A percentile compares a stretch with the other conserved stretches of the same genome.
Conservation (phyloP, 495 filamentous ascomycete species). For the Peziza echinospora region DNA sequence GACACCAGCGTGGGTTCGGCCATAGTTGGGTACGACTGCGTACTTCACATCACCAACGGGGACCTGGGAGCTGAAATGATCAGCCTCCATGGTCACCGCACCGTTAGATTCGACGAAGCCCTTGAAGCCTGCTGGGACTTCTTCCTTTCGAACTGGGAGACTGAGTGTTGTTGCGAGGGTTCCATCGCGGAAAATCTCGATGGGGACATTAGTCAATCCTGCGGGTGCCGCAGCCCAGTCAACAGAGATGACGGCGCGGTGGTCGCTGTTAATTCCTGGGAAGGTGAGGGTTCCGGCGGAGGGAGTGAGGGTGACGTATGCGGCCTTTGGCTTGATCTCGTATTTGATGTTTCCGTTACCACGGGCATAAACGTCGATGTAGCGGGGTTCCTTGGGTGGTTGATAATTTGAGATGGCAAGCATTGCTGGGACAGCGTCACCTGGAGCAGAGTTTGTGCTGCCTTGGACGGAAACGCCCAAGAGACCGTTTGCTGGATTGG, state of each 20-base stretch:
- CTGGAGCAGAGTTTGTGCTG: constrained; percentile 5
- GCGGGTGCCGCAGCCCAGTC: constrained; percentile 22
- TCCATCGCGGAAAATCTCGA: constrained; percentile 28
- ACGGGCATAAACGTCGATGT: constrained; percentile 26
- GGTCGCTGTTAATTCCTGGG: constrained; percentile 19
- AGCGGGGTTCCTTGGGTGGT: constrained; percentile 11
- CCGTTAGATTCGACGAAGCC: constrained; percentile 42
- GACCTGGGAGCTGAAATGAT: constrained; percentile 19
- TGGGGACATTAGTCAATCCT: constrained; percentile 8
- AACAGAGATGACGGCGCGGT: constrained; percentile 20
- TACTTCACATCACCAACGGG: constrained; percentile 14
- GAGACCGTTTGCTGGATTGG: constrained; percentile 18
- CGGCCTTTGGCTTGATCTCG: constrained; percentile 16
- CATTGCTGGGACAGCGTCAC: constrained; percentile 1
- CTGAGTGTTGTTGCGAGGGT: constrained; percentile 19
- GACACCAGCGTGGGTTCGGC: constrained; percentile 21
- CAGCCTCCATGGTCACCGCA: constrained; percentile 37
- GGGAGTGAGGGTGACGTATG: constrained; percentile 21
- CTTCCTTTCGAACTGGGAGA: constrained; percentile 15
- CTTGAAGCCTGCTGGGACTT: constrained; percentile 22
- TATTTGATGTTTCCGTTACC: constrained; percentile 22
- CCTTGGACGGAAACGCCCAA: constrained; percentile 27
- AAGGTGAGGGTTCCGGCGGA: constrained; percentile 21
- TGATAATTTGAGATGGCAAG: constrained; percentile 2
- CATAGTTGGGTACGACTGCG: constrained; percentile 19